Conservation (phyloP, 1,284 basidiomycete genomes). For the Malassezia furfur region DNA sequence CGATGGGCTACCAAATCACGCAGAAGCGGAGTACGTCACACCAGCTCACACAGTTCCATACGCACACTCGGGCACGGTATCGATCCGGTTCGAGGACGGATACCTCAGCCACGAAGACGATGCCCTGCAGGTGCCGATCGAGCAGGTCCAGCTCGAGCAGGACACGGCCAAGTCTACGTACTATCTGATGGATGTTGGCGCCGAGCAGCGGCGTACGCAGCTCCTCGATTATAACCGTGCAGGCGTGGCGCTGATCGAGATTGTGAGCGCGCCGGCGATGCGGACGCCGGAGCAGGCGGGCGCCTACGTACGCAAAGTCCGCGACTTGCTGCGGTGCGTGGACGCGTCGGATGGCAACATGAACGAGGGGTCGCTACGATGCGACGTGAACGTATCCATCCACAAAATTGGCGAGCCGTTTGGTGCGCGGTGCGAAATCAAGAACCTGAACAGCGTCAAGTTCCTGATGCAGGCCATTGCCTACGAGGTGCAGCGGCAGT, state of each 20-base stretch:
- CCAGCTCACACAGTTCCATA: conserved; percentile 58
- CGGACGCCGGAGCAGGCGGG: conserved; percentile 81
- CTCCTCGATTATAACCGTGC: conserved; percentile 78
- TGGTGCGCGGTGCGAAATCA: conserved; percentile 89
- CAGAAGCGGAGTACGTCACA: conserved; percentile 66
- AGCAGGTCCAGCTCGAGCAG: conserved; percentile 66
- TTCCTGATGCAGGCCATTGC: conserved; percentile 76
- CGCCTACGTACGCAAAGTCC: conserved; percentile 74
- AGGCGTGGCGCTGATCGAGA: conserved; percentile 83
- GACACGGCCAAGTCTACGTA: conserved; percentile 88
- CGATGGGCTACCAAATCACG: conserved; percentile 90
- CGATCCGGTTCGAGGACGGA: conserved; percentile 49
- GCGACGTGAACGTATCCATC: conserved; percentile 85
- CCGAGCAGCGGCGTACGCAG: not conserved
- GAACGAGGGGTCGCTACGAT: conserved; percentile 70
- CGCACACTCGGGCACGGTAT: conserved; percentile 62
- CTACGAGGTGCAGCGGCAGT: conserved; percentile 66
- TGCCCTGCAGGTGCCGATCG: conserved; percentile 61
- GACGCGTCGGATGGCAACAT: conserved; percentile 91
- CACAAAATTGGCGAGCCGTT: conserved; percentile 54
- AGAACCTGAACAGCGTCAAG: conserved; percentile 86
- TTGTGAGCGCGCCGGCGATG: conserved; percentile 89
- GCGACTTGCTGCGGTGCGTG: conserved; percentile 68
- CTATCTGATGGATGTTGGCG: conserved; percentile 13
- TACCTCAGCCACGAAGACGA: conserved; percentile 48